Percentiles rank a stretch among this genome's conserved stretches.
phyloP scores from a whole-genome alignment of 176 grass and related monocot genomes.

The Sorghum bicolor region DNA sequence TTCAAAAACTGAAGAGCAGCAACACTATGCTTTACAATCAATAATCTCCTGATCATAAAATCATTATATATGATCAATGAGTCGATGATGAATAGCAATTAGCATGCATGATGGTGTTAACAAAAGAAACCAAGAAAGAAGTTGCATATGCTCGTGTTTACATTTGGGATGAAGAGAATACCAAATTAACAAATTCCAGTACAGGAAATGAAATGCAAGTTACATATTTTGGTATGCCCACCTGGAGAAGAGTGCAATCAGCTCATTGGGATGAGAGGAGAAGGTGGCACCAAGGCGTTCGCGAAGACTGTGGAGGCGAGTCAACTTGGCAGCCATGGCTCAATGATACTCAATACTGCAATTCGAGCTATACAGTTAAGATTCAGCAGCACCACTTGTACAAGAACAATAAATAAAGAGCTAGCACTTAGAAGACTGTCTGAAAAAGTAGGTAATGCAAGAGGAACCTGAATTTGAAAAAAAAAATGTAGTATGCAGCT shows the following conservation, averaged over 20 bases:
- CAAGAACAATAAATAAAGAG: slow-evolving; percentile 39
- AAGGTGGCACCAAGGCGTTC: slow-evolving; percentile 80
- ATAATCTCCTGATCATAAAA: background rate
- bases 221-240: slow-evolving; percentile 36
- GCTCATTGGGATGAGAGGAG: slow-evolving; percentile 86
- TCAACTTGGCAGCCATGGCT: slow-evolving; percentile 75
- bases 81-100: background rate
- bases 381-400: background rate
- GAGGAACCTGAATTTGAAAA: background rate
- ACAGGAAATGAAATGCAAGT: background rate
- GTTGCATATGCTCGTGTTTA: background rate
- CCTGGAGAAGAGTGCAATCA: slow-evolving; percentile 93
- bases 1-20: background rate
- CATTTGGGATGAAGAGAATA: background rate
- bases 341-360: slow-evolving; percentile 32
- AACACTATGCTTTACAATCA: background rate
- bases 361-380: background rate
- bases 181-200: background rate
- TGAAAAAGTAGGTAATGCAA: background rate
- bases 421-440: background rate
- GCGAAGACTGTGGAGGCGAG: slow-evolving; percentile 75
- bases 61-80: background rate
- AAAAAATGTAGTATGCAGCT: background rate
- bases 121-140: background rate
- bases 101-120: background rate